Evolutionary conservation across 2,329 filamentous ascomycete species (phyloP).

Genomic region (Capronia americana): DNA sequence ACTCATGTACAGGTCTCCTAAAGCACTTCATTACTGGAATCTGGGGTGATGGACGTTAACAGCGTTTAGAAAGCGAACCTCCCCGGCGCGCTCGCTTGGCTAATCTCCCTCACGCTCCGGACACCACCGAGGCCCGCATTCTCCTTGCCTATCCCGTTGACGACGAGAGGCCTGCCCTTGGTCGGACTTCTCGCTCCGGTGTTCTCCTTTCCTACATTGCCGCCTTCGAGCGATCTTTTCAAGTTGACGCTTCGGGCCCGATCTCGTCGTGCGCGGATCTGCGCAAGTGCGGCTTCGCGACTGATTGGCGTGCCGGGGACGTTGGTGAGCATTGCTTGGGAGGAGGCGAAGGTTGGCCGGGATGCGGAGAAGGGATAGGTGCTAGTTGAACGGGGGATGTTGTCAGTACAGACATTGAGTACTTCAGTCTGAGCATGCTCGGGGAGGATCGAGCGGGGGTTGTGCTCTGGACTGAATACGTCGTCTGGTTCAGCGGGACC

Average conservation of each 20-base stretch:
- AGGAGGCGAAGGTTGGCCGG: conserved; percentile 11
- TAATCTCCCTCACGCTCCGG: conserved; percentile 29
- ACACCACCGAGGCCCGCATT: conserved; percentile 13
- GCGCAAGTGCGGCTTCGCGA: conserved; percentile 56
- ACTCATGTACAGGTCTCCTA: not conserved
- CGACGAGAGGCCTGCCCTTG: conserved; percentile 22
- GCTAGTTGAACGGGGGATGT: conserved; percentile 10
- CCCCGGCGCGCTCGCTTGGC: conserved; percentile 35
- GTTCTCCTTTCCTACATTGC: conserved; percentile 2
- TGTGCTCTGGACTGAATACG: conserved; percentile 16
- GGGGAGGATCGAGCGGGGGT: conserved; percentile 38
- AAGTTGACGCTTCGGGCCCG: conserved; percentile 52
- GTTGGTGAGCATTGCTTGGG: conserved; percentile 36
- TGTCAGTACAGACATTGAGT: conserved; percentile 37
- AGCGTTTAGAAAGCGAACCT: conserved; percentile 29
- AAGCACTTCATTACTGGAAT: not conserved
- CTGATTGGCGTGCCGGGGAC: conserved; percentile 53
- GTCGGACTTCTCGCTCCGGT: conserved; percentile 23
- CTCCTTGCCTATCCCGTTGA: conserved; percentile 25
- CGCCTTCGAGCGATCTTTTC: conserved; percentile 27
- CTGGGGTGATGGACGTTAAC: not conserved
- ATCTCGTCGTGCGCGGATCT: conserved; percentile 56
- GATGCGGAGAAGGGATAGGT: conserved; percentile 7
- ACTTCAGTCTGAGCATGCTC: conserved; percentile 45
- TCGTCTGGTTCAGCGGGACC: conserved; percentile 32